Evolutionary conservation across 257 asterid genomes (phyloP).

Genomic region (Forsythia viridissima): DNA sequence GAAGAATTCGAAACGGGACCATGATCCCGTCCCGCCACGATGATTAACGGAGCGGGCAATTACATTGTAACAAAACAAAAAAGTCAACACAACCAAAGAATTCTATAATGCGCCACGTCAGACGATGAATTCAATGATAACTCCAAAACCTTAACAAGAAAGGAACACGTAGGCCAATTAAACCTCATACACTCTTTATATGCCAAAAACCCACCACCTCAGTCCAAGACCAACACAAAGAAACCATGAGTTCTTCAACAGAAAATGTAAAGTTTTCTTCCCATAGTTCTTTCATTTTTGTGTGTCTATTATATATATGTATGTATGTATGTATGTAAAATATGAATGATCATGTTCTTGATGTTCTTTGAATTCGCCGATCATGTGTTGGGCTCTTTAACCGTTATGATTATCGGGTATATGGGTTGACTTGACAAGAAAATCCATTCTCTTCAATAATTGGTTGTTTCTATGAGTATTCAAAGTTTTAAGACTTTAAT

Average conservation of each 20-base stretch:
- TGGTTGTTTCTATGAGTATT: background rate
- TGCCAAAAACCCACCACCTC: background rate
- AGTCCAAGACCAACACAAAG: background rate
- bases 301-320: background rate
- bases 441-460: background rate
- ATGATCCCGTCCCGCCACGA: too few species aligned
- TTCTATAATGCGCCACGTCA: background rate
- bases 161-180: background rate
- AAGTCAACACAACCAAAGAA: background rate
- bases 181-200: too few species aligned
- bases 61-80: background rate
- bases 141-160: background rate
- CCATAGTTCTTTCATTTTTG: background rate
- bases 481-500: background rate
- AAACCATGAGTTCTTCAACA: background rate
- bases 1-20: too few species aligned
- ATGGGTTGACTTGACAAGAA: background rate
- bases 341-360: background rate
- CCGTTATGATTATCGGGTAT: background rate
- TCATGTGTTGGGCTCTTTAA: background rate
- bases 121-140: background rate
- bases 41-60: background rate
- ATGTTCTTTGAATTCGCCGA: background rate
- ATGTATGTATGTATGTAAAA: background rate
- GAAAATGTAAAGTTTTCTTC: conserved; percentile 9